A percentile compares a stretch with the other conserved stretches of the same genome.
phyloP scores from a whole-genome alignment of 2,329 filamentous ascomycete genomes.

The Aspergillus nomiae region DNA sequence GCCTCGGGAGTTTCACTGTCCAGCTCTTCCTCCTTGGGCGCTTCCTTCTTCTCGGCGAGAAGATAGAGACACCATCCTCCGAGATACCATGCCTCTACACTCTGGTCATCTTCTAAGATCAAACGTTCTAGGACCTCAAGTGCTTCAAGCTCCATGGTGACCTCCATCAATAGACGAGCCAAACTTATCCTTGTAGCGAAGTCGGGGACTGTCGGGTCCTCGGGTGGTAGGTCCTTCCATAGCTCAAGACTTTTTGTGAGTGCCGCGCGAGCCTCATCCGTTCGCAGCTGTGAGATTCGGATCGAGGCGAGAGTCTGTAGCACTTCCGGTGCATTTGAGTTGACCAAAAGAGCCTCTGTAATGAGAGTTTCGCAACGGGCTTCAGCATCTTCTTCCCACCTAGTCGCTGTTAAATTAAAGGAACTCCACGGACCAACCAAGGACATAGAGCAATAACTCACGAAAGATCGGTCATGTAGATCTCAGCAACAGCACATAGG shows the following conservation, averaged over 20 bases:
- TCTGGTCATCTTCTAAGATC: slow-evolving; percentile 85
- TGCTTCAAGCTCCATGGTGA: slow-evolving; percentile 80
- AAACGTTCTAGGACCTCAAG: slow-evolving; percentile 82
- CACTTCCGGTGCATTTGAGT: slow-evolving; percentile 80
- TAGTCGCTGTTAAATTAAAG: slow-evolving; percentile 27
- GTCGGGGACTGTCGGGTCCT: slow-evolving; percentile 74
- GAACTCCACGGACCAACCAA: not conserved
- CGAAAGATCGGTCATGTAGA: slow-evolving; percentile 98
- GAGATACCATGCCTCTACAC: slow-evolving; percentile 95
- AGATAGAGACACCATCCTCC: slow-evolving; percentile 92
- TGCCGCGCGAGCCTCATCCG: slow-evolving; percentile 78
- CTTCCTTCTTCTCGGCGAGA: slow-evolving; percentile 52
- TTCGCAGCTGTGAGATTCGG: slow-evolving; percentile 80
- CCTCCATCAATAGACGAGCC: slow-evolving; percentile 84
- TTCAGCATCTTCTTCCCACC: slow-evolving; percentile 86
- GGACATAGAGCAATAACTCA: slow-evolving; percentile 46
- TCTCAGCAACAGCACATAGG: slow-evolving; percentile 91
- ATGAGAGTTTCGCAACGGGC: slow-evolving; percentile 82
- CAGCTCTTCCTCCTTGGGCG: slow-evolving; percentile 35
- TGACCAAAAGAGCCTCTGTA: slow-evolving; percentile 85
- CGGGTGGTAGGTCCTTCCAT: slow-evolving; percentile 77
- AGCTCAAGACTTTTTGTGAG: slow-evolving; percentile 76
- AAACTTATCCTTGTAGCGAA: slow-evolving; percentile 85
- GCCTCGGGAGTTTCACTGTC: slow-evolving; percentile 46
- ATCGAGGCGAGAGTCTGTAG: slow-evolving; percentile 94